Base-by-base conservation (phyloP, 768 basidiomycete genomes). In the Trametes meyenii region DNA sequence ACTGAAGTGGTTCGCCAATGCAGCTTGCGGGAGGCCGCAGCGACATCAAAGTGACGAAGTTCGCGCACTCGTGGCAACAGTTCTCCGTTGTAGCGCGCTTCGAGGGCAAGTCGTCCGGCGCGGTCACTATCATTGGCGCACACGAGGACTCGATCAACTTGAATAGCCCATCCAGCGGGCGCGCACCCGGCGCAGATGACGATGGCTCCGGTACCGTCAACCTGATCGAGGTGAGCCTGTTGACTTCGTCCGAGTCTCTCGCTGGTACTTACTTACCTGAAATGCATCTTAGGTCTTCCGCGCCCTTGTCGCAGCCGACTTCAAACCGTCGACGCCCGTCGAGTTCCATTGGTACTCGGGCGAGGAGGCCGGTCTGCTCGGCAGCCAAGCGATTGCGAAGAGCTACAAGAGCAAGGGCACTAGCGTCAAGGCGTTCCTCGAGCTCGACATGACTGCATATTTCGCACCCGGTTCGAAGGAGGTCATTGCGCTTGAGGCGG, bases 281-380 rank as follows among this genome's bases (percentile, higher is more conserved):
- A 36, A n/a, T 8, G 33, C n/a, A n/a, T 8, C 17, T 16, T 35
- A 50, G 50, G 50, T 50, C 1, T 77, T 79, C 61, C 74, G 80
- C 23, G 72, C 74, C 2, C 72, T 83, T 38, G 53, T 82, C 24
- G 77, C 75, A 1, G 67, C 75, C 26, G 75, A 72, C n/a, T 81
- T 78, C 66, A 71, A 66, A 35, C 81, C 81, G 0, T 69, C 67
- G 10, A 77, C 73, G 29, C 74, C 81, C 21, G 69, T 83, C 35
- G 80, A 83, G 55, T 81, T 81, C 61, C 80, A 82, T 53, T 83
- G 80, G 81, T 83, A 75, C 61, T 75, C 79, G 21, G 79, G 74
- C 39, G 79, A 81, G 57, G 77, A 60, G 61, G 69, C 58, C n/a
- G 72, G 72, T 16, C 56, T 67, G 39, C 66, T 76, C 51, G 83